Evolutionary conservation across 768 basidiomycete genomes (phyloP).

Genomic region (Hortiboletus campestris): DNA sequence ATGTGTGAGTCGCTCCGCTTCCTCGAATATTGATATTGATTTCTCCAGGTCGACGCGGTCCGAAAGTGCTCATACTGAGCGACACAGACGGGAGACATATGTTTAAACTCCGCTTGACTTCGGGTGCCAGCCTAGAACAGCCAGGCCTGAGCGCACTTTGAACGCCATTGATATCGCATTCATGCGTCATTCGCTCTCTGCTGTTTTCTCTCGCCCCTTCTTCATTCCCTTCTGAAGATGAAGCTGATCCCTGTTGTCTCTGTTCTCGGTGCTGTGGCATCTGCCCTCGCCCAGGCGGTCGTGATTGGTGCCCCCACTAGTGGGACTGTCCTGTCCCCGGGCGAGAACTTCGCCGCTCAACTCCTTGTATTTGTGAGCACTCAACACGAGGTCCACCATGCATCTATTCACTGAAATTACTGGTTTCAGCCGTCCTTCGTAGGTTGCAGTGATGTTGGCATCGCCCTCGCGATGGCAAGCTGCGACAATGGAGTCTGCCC

Average conservation of each 20-base stretch:
- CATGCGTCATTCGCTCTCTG: neutral
- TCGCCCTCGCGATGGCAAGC: slow-evolving; percentile 24
- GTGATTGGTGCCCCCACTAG: slow-evolving; percentile 21
- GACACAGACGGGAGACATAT: too few species aligned
- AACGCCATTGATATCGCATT: too few species aligned
- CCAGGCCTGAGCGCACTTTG: too few species aligned
- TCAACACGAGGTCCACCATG: neutral
- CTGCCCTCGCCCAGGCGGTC: slow-evolving; percentile 29
- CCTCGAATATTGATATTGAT: too few species aligned
- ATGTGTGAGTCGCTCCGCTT: too few species aligned
- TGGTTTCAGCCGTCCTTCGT: slow-evolving; percentile 17
- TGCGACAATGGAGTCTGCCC: slow-evolving; percentile 26
- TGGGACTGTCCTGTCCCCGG: slow-evolving; percentile 16
- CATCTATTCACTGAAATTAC: neutral
- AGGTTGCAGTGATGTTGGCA: slow-evolving; percentile 27
- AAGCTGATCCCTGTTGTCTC: slow-evolving; percentile 7
- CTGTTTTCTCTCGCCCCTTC: neutral
- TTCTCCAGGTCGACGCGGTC: too few species aligned
- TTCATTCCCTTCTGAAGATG: slow-evolving; percentile 10
- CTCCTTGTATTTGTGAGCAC: slow-evolving; percentile 22
- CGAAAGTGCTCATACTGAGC: too few species aligned
- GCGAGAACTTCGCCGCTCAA: slow-evolving; percentile 18
- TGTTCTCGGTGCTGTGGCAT: neutral
- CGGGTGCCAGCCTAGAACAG: too few species aligned
- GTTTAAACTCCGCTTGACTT: too few species aligned